Evolutionary conservation across 805 yeast species (phyloP).

Genomic region (Saccharomycopsis sp.): DNA sequence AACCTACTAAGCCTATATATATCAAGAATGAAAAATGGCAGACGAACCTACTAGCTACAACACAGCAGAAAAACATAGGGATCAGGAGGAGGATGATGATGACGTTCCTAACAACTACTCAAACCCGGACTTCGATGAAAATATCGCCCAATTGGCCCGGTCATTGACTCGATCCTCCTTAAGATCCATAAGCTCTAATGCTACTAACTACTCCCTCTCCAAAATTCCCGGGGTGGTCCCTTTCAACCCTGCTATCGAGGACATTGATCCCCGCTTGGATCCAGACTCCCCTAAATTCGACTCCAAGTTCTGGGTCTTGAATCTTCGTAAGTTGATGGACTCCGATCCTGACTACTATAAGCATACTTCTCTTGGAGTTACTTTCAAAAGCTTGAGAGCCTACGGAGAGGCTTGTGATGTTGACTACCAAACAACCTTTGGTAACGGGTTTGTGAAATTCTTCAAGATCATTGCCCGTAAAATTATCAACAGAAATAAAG

Average conservation of each 20-base stretch:
- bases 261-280: slow-evolving; percentile 40
- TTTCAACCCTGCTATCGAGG: slow-evolving; percentile 24
- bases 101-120: neutral
- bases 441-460: neutral
- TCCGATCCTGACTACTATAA: slow-evolving; percentile 55
- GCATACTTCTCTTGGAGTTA: slow-evolving; percentile 49
- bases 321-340: slow-evolving; percentile 44
- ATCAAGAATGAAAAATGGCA: neutral
- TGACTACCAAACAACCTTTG: slow-evolving; percentile 47
- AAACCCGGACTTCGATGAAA: slow-evolving; percentile 25
- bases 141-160: slow-evolving; percentile 35
- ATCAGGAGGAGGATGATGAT: neutral
- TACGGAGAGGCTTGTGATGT: slow-evolving; percentile 54
- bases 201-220: slow-evolving; percentile 43
- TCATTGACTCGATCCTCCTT: slow-evolving; percentile 27
- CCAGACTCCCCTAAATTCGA: slow-evolving; percentile 52
- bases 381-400: slow-evolving; percentile 54
- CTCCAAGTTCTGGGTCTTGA: slow-evolving; percentile 57
- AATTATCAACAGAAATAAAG: neutral
- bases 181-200: slow-evolving; percentile 23
- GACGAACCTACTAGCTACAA: neutral
- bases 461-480: neutral
- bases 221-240: slow-evolving; percentile 40
- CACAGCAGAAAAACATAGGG: neutral
- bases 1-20: too few species aligned